Conservation (phyloP, 1,284 basidiomycete species). For the Grifola frondosa region DNA sequence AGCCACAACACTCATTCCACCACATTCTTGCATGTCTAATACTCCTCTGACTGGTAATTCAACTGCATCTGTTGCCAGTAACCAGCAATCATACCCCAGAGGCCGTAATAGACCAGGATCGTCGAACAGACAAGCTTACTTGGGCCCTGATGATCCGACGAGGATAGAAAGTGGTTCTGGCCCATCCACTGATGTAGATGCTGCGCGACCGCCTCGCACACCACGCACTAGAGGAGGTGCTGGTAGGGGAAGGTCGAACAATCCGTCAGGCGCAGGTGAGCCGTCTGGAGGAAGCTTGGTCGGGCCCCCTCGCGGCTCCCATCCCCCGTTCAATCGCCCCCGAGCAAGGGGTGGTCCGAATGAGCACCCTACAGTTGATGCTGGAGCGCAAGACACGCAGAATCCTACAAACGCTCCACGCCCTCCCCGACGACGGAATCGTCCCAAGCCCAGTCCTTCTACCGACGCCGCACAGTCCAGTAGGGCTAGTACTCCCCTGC, state of each 20-base stretch:
- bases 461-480: neutral
- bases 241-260: conserved; percentile 4
- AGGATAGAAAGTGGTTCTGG: neutral
- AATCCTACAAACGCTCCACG: neutral
- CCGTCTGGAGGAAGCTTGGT: conserved; percentile 7
- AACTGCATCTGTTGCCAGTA: too few relatives aligned
- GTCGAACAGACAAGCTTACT: neutral
- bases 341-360: neutral
- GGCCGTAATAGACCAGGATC: neutral
- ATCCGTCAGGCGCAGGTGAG: conserved; percentile 17
- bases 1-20: too few relatives aligned
- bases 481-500: neutral
- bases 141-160: neutral
- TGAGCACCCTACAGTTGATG: neutral
- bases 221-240: conserved; percentile 13
- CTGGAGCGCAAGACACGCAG: neutral
- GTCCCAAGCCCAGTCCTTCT: neutral
- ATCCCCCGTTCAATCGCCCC: too few relatives aligned
- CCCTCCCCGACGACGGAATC: conserved; percentile 3
- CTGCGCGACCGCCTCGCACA: conserved; percentile 17
- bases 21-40: too few relatives aligned
- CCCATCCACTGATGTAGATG: conserved; percentile 1
- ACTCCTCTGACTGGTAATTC: too few relatives aligned
- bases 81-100: too few relatives aligned
- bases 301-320: too few relatives aligned